phyloP scores from a whole-genome alignment of 2,329 filamentous ascomycete genomes.

The Ophioceras dolichostomum region DNA sequence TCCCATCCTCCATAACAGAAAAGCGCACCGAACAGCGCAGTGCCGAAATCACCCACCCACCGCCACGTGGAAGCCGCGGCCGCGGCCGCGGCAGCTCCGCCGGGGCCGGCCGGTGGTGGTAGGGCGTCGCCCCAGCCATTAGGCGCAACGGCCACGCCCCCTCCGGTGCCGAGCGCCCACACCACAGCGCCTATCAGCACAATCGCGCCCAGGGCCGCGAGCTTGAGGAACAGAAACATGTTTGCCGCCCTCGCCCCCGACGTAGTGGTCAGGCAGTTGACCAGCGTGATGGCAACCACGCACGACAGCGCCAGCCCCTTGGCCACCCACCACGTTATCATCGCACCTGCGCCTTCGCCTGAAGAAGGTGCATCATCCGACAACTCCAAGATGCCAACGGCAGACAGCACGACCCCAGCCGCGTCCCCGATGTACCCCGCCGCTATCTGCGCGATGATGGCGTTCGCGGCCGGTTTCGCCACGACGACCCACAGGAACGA shows the following conservation, averaged over 20 bases:
- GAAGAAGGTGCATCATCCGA: too few relatives aligned
- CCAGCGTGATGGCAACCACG: constrained; percentile 22
- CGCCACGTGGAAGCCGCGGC: constrained; percentile 17
- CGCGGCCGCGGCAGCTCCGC: background rate
- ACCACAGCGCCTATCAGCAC: constrained; percentile 11
- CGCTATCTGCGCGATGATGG: constrained; percentile 29
- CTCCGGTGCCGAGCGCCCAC: constrained; percentile 19
- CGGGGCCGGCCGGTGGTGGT: too few relatives aligned
- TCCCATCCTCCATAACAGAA: constrained; percentile 27
- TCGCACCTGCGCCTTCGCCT: constrained; percentile 7
- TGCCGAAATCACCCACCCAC: constrained; percentile 22
- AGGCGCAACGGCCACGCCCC: constrained; percentile 20
- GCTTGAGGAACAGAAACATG: constrained; percentile 24
- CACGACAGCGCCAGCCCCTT: constrained; percentile 24
- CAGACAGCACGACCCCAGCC: constrained; percentile 15
- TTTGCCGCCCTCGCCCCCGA: constrained; percentile 25
- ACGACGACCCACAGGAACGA: constrained; percentile 30
- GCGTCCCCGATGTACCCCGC: constrained; percentile 24
- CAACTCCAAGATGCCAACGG: too few relatives aligned
- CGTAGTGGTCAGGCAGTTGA: constrained; percentile 29
- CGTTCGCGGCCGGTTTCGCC: constrained; percentile 29
- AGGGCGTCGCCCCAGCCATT: constrained; percentile 17
- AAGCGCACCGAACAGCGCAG: background rate
- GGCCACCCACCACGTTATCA: constrained; percentile 7
- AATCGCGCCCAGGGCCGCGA: constrained; percentile 12